Evolutionary conservation across 192 early-diverging fungal genomes (phyloP), one percentile per base, ranked within the genome.

Genomic region (Dissophora ornata): DNA sequence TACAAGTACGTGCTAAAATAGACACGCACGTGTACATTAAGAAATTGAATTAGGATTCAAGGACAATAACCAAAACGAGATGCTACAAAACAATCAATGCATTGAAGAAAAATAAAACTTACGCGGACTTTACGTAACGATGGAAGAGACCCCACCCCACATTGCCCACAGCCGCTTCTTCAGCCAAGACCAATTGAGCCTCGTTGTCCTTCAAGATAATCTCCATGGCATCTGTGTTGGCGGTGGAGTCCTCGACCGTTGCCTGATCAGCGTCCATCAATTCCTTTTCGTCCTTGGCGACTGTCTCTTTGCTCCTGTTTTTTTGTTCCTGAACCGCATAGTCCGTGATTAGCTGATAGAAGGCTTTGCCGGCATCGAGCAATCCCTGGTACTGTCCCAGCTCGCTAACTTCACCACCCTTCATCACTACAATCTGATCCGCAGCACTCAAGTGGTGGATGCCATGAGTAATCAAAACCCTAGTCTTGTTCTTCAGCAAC

Each of bases 141-240:
- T 61, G 57, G 77, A 95, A 97, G 0, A 94, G 91, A 7, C 64
- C 56, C 84, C 85, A 90, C 33, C 88, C 84, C n/a, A 98, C 94
- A 24, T 80, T 86, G n/a, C 96, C 95, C 50, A 88, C 81, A 8
- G 89, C 89, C 48, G 86, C 88, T 55, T 92, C 86, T 81, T 98
- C 96, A 6, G 87, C 86, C 8, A 82, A 77, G 57, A 95, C 95
- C n/a, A 97, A 38, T 38, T 38, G 77, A 19, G 75, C 79, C 2
- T 74, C 82, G 11, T 80, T 70, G 12, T 68, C 66, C 33, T 54
- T 18, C 33, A n/a, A n/a, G 29, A 32, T 30, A 30, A 15, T 16
- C 8, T 8, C 51, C 15, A 9, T 33, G 29, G 55, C 8, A 19
- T 41, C 19, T 2, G 55, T 38, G 2, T 2, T 41, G 3, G 30